Evolutionary conservation across 78 protist genomes (phyloP).

Genomic region (Planoprotostelium fungivorum): DNA sequence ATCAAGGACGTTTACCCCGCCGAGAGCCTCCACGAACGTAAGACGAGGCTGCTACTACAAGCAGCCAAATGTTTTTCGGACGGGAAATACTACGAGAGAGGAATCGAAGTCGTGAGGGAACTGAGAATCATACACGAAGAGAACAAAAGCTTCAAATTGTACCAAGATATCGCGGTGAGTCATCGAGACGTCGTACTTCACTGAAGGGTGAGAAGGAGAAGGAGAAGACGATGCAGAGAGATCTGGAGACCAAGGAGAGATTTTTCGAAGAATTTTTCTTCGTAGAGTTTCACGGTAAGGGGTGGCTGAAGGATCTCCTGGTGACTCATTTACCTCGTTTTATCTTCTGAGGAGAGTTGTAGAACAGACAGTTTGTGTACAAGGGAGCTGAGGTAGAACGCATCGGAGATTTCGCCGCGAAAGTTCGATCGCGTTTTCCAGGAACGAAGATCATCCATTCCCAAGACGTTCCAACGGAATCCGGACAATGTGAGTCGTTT

Average conservation of each 20-base stretch:
- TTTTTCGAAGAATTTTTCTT: slow-evolving; percentile 59
- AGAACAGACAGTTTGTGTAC: slow-evolving; percentile 49
- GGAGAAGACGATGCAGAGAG: not conserved
- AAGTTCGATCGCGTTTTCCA: not conserved
- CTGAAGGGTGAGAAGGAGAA: not conserved
- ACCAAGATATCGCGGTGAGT: not conserved
- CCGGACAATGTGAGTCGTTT: not conserved
- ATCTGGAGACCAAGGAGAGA: slow-evolving; percentile 41
- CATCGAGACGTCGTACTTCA: not conserved
- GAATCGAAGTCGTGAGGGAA: not conserved
- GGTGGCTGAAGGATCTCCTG: slow-evolving; percentile 26
- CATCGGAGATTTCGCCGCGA: slow-evolving; percentile 35
- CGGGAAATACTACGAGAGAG: not conserved
- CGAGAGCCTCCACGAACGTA: not conserved
- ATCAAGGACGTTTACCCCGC: not conserved
- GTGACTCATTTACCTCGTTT: too few species aligned
- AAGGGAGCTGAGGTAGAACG: slow-evolving; percentile 57
- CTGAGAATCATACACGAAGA: not conserved
- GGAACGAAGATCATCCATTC: not conserved
- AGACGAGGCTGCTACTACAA: not conserved
- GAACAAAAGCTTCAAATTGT: not conserved
- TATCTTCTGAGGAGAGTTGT: too few species aligned
- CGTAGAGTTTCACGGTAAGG: slow-evolving; percentile 63
- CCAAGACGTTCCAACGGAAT: not conserved
- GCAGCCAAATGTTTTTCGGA: not conserved